Percentiles rank a stretch among this genome's conserved stretches.
Evolutionary conservation across 2,329 filamentous ascomycete species (phyloP).

Genomic region (Sporothrix dimorphospora): DNA sequence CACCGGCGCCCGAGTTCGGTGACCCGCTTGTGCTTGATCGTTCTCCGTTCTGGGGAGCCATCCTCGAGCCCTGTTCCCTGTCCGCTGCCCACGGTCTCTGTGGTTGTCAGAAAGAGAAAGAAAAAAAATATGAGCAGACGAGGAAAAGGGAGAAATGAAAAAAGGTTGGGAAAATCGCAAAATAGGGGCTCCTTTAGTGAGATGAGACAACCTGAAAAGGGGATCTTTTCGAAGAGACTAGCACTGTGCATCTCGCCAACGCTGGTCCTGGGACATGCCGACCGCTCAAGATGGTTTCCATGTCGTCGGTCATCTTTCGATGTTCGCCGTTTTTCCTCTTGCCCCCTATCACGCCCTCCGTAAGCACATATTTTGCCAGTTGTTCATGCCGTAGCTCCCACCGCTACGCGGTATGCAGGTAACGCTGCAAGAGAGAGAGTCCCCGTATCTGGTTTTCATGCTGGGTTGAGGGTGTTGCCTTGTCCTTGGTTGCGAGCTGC

Average conservation of each 20-base stretch:
- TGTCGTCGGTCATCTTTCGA: background rate
- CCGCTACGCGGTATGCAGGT: constrained; percentile 1
- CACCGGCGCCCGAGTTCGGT: constrained; percentile 6
- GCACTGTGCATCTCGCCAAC: background rate
- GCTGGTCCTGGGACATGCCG: background rate
- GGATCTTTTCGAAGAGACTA: background rate
- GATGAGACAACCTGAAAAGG: constrained; percentile 6
- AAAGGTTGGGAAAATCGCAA: background rate
- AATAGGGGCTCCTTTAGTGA: background rate
- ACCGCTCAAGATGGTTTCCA: background rate
- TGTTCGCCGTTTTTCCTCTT: constrained; percentile 3
- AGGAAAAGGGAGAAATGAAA: background rate
- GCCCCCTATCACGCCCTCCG: background rate
- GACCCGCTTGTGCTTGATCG: constrained; percentile 9
- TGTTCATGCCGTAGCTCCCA: background rate
- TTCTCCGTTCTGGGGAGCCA: background rate
- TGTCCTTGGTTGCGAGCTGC: background rate
- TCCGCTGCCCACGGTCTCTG: background rate
- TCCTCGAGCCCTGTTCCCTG: constrained; percentile 29
- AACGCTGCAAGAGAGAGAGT: background rate
- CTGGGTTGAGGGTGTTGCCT: background rate
- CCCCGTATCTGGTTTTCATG: background rate
- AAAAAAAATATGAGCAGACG: background rate
- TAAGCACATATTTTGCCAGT: background rate
- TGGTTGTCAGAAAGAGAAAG: background rate